Conservation (phyloP, 345 rosid species). For the Murraya koenigii region DNA sequence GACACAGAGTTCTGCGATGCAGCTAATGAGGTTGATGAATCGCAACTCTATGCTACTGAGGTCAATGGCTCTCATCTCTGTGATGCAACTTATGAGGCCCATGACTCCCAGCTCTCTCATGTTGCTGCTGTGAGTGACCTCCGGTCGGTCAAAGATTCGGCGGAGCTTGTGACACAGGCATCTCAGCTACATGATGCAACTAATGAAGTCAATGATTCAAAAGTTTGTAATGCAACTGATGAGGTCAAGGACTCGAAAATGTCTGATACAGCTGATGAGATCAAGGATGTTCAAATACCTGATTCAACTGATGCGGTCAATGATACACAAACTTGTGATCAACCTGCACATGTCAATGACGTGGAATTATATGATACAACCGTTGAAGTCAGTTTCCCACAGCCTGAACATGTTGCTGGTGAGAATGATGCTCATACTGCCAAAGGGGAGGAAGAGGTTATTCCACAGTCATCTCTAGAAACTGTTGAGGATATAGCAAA, state of each 20-base stretch:
- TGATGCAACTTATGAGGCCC: constrained; percentile 24
- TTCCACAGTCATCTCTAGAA: constrained; percentile 21
- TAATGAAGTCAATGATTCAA: constrained; percentile 27
- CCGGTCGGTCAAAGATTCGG: constrained; percentile 20
- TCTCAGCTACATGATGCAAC: constrained; percentile 33
- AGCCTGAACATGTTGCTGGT: constrained; percentile 24
- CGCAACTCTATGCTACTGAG: constrained; percentile 25
- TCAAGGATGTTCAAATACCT: constrained; percentile 15
- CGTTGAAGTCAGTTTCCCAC: constrained; percentile 20
- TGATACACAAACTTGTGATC: constrained; percentile 17
- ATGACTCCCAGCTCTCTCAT: constrained; percentile 18
- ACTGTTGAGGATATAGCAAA: constrained; percentile 21
- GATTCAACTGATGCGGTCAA: constrained; percentile 4
- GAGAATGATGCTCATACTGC: constrained; percentile 17
- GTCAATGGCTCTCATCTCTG: constrained; percentile 25
- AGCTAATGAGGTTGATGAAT: constrained; percentile 32
- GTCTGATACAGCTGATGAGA: constrained; percentile 13
- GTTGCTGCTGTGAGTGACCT: constrained; percentile 16
- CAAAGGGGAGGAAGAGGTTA: constrained; percentile 19
- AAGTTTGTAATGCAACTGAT: constrained; percentile 9
- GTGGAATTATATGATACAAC: constrained; percentile 20
- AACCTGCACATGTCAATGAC: constrained; percentile 7
- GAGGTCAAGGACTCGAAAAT: constrained; percentile 19
- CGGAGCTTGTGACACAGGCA: constrained; percentile 20
- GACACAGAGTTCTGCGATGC: constrained; percentile 42